phyloP scores from a whole-genome alignment of 2,329 filamentous ascomycete genomes.

The Penicillium hordei region DNA sequence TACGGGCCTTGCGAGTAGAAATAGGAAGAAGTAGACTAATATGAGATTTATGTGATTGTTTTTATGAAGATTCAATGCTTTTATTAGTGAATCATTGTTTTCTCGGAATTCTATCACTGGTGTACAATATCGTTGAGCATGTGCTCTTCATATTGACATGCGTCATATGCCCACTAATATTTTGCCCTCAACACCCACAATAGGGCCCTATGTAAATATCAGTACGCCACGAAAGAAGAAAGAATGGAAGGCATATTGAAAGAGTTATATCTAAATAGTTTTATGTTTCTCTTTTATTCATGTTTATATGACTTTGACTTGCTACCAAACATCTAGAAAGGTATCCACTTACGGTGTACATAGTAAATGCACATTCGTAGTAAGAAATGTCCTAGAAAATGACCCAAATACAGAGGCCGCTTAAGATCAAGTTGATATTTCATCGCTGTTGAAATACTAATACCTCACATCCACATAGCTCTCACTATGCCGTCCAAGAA shows the following conservation, averaged over 20 bases:
- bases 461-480: not conserved
- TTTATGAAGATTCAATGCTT: not conserved
- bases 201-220: not conserved
- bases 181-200: conserved; percentile 8
- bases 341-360: not conserved
- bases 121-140: not conserved
- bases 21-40: not conserved
- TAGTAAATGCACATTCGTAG: not conserved
- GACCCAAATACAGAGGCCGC: not conserved
- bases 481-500: not conserved
- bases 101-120: not conserved
- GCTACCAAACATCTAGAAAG: too few species aligned
- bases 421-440: not conserved
- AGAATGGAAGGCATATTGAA: not conserved
- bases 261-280: not conserved
- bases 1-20: not conserved
- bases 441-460: not conserved
- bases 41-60: not conserved
- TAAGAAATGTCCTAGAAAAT: not conserved
- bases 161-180: conserved; percentile 2
- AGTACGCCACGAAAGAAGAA: not conserved
- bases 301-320: not conserved
- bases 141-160: conserved; percentile 1
- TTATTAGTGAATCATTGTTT: not conserved
- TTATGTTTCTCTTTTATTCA: too few species aligned